Conservation (phyloP, 208 protist genomes). For the Crithidia sp. region DNA sequence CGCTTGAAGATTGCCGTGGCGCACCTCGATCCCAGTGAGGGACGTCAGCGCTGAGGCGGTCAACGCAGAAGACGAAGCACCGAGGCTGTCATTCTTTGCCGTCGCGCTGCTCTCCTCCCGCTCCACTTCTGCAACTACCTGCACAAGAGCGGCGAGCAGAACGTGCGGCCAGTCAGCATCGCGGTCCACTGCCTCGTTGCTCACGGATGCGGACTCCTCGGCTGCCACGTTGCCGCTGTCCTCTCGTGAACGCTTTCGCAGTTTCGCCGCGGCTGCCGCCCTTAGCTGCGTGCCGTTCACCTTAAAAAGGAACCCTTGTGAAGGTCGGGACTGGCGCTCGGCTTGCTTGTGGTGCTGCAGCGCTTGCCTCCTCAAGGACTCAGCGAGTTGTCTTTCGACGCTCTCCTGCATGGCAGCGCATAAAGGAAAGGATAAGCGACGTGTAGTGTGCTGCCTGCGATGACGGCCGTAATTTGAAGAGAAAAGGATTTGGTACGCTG, state of each 20-base stretch:
- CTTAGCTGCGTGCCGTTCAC: slow-evolving; percentile 7
- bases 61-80: too few species aligned
- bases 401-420: slow-evolving; percentile 1
- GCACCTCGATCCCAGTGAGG: slow-evolving; percentile 19
- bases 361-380: neutral
- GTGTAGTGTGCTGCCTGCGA: too few species aligned
- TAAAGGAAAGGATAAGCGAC: too few species aligned
- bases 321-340: neutral
- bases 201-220: too few species aligned
- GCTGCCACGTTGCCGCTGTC: too few species aligned
- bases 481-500: too few species aligned
- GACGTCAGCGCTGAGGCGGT: neutral
- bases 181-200: neutral
- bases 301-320: slow-evolving; percentile 2
- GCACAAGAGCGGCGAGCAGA: neutral
- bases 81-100: too few species aligned
- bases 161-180: neutral
- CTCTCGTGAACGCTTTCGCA: neutral
- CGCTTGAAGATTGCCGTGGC: slow-evolving; percentile 26
- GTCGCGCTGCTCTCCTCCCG: too few species aligned
- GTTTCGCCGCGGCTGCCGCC: neutral
- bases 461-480: too few species aligned
- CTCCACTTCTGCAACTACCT: neutral
- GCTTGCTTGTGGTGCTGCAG: neutral
- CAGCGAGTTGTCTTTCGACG: neutral